Evolutionary conservation across 2,329 filamentous ascomycete genomes (phyloP), one percentile per base, ranked within the genome.

Genomic region (Microsporum audouinii): DNA sequence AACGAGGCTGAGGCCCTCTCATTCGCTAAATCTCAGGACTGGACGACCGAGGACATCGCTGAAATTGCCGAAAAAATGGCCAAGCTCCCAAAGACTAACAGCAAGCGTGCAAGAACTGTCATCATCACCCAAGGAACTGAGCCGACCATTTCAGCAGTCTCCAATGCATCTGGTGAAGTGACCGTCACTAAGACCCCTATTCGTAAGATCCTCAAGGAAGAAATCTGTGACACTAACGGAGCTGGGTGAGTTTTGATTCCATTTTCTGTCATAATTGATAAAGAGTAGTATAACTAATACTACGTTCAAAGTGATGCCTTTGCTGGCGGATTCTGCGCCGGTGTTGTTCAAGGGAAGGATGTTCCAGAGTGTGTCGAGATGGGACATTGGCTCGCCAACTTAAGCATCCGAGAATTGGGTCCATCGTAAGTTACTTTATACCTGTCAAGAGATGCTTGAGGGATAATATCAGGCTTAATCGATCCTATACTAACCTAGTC

Each of bases 171-270:
- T 72, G 82, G 84, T 45, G 78, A 80, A 59, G 78, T 80, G 64
- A 81, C 84, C 63, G 79, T 94, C 70, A 85, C 87, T 78, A 83
- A 88, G 74, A 94, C 86, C 79, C 82, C 86, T 23, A 91, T 99
- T 58, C 89, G 89, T 73, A 80, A 84, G 68, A 92, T 99, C 69
- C 80, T 84, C 67, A 79, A 83, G 73, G 82, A 84, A 58, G 80
- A 88, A 78, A 97, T 99, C 77, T 88, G 88, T 76, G 94, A 99
- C 78, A 97, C 92, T 75, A 97, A 92, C 73, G 94, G 94, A 73
- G 94, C 94, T 64, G 94, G 83, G 80, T 82, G 71, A 71, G 78
- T 73, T 57, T 1, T 49, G 43, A 14, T 27, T 6, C 12, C 8
- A 36, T 27, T 39, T 58, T 39, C n/a, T 23, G 5, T 8, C 7